phyloP scores from a whole-genome alignment of 75 land plant genomes.

The Isoetes taiwanensis region DNA sequence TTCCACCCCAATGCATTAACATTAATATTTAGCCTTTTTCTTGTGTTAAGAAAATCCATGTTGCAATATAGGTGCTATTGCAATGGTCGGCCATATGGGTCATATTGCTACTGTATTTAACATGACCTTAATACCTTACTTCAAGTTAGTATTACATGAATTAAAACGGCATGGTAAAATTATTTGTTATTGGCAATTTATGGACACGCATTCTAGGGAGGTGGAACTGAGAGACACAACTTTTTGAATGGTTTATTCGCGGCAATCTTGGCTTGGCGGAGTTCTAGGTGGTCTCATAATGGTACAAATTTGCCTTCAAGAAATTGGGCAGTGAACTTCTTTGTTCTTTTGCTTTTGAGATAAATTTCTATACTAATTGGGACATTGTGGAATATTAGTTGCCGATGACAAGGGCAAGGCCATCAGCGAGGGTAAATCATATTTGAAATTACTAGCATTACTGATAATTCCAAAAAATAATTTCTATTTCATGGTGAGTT shows the following conservation, averaged over 20 bases:
- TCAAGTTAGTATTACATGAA: too few species aligned
- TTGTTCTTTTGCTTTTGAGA: neutral
- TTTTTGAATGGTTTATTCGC: conserved; percentile 16
- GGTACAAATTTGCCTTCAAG: conserved; percentile 8
- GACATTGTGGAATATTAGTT: neutral
- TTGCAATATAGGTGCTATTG: conserved; percentile 19
- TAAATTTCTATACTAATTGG: neutral
- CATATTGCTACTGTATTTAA: conserved; percentile 7
- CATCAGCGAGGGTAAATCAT: conserved; percentile 6
- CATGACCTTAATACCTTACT: conserved; percentile 12
- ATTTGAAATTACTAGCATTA: neutral
- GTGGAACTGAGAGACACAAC: neutral
- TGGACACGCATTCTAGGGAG: too few species aligned
- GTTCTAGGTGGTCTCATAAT: conserved; percentile 19
- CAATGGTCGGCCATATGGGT: conserved; percentile 17
- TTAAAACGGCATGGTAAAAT: too few species aligned
- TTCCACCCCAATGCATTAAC: neutral
- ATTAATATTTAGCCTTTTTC: neutral
- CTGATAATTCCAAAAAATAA: too few species aligned
- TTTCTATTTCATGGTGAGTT: too few species aligned
- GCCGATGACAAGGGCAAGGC: neutral
- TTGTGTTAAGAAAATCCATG: neutral
- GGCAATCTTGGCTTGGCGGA: conserved; percentile 22
- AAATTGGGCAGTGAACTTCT: neutral
- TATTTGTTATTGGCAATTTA: too few species aligned